Base-by-base conservation (phyloP, 176 grass and related monocot genomes). In the Carex scoparia region DNA sequence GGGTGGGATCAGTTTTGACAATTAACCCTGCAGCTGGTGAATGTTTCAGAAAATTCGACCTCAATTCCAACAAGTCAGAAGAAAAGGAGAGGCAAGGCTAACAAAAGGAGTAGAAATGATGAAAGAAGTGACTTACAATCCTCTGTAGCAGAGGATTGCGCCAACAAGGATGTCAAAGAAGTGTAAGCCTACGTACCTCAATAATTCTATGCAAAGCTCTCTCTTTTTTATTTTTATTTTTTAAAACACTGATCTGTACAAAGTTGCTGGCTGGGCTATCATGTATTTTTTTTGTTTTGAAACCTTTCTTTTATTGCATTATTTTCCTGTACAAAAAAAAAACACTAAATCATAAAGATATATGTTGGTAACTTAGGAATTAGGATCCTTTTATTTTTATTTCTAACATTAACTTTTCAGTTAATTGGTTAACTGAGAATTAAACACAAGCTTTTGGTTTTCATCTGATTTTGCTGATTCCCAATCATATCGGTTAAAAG, bases 241-340 rank as follows among this genome's bases (percentile, higher is more conserved):
- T 23, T 23, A 23, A 23, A 23, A 23, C 23, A 23, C 23, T 23
- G 23, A 23, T 23, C 23, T 23, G 23, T 23, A 23, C 23, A 23
- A 23, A 23, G 23, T 23, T 23, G 23, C 23, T 23, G 23, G 23
- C 23, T 23, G 23, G 23, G 23, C 23, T 23, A 23, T 23, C 23
- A 23, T 23, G 23, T 23, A 23, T 23, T 23, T 23, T 23, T 23
- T 23, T 23, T 23, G 23, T 23, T 23, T 23, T 23, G 23, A 23
- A 23, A 23, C 23, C 23, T 23, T 23, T 23, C 23, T 23, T 23
- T 23, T 23, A 89, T 72, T 65, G 92, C 88, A 63, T 90, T 98
- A 70, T 89, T 98, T 89, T 93, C 91, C 93, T 98, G 69, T 57
- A 55, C 23, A 84, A 86, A 48, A 27, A 27, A 67, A 30, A 56